phyloP scores from a whole-genome alignment of 2,329 filamentous ascomycete species.

The Raffaelea deltoideospora region DNA sequence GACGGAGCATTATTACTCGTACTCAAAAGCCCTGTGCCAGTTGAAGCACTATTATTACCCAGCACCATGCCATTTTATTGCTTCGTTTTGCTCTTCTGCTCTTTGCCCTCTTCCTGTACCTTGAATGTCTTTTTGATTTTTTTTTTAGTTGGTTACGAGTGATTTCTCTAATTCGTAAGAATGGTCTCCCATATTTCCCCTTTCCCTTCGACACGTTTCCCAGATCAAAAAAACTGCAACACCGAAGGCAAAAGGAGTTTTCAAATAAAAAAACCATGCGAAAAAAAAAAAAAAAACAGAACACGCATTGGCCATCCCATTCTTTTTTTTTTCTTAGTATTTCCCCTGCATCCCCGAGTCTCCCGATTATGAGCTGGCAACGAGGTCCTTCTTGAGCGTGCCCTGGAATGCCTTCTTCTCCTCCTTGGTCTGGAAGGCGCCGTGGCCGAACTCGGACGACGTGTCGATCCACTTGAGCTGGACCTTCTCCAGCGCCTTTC shows the following conservation, averaged over 20 bases:
- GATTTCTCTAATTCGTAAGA: background rate
- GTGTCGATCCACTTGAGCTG: constrained; percentile 99
- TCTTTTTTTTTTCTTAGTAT: constrained; percentile 5
- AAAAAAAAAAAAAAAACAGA: constrained; percentile 20
- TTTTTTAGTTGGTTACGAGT: background rate
- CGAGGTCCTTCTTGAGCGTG: constrained; percentile 96
- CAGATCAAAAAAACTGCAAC: background rate
- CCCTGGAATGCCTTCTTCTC: constrained; percentile 98
- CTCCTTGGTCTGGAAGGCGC: constrained; percentile 94
- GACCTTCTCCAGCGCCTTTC: constrained; percentile 96
- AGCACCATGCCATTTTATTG: too few relatives aligned
- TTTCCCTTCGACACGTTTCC: too few relatives aligned
- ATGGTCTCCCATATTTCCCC: too few relatives aligned
- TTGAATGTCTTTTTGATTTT: constrained; percentile 1
- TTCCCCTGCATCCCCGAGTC: constrained; percentile 2
- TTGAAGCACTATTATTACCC: too few relatives aligned
- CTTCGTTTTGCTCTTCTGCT: too few relatives aligned
- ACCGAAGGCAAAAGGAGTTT: background rate
- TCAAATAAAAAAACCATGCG: background rate
- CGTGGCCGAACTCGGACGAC: constrained; percentile 99
- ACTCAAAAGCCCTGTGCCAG: too few relatives aligned
- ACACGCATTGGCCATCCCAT: constrained; percentile 9
- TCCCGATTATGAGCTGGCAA: constrained; percentile 24
- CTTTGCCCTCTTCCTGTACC: too few relatives aligned
- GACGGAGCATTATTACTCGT: too few relatives aligned